These are phyloP conservation scores for Diaporthe humulicola DNA, from an alignment of 2,329 filamentous ascomycete genomes.

Conservation along the genomic window DNA sequence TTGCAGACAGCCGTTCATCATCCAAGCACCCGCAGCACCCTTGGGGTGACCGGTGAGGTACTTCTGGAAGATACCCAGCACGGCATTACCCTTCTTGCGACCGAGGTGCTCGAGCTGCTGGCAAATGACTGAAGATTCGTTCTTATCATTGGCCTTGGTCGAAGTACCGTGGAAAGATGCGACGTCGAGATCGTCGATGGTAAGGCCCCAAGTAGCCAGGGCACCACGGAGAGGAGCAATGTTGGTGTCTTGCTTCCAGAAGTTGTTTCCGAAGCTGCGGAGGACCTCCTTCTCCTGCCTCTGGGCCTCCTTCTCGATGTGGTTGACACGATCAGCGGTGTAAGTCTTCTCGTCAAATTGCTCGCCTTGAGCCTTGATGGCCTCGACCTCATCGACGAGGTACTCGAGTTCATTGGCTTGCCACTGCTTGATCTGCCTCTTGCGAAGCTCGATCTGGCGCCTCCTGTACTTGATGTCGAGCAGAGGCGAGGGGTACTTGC, in stretches of 20 bases:
- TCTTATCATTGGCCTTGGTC: conserved; percentile 99
- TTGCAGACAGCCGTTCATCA: conserved; percentile 98
- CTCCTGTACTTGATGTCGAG: conserved; percentile 98
- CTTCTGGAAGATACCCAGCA: conserved; percentile 99
- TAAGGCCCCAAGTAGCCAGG: conserved; percentile 97
- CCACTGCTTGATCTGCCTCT: conserved; percentile 95
- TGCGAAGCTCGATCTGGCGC: conserved; percentile 93
- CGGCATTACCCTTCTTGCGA: conserved; percentile 94
- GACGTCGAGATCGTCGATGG: conserved; percentile 93
- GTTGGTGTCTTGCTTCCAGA: conserved; percentile 95
- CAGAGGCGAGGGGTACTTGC: conserved; percentile 94
- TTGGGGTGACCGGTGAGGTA: conserved; percentile 99
- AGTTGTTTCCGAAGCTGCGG: conserved; percentile 94
- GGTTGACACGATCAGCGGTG: conserved; percentile 83
- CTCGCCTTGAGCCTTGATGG: conserved; percentile 84
- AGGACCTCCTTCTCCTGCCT: conserved; percentile 95
- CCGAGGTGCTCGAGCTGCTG: conserved; percentile 96
- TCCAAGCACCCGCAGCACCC: conserved; percentile 99
- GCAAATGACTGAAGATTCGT: conserved; percentile 97
- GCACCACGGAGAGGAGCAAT: conserved; percentile 97
- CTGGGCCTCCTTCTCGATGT: conserved; percentile 89
- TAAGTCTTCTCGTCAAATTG: conserved; percentile 88
- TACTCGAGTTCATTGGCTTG: conserved; percentile 95
- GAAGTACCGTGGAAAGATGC: conserved; percentile 99
- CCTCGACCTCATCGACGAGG: conserved; percentile 90